Base-by-base conservation (phyloP, 2,329 filamentous ascomycete genomes). In the Capronia epimyces region DNA sequence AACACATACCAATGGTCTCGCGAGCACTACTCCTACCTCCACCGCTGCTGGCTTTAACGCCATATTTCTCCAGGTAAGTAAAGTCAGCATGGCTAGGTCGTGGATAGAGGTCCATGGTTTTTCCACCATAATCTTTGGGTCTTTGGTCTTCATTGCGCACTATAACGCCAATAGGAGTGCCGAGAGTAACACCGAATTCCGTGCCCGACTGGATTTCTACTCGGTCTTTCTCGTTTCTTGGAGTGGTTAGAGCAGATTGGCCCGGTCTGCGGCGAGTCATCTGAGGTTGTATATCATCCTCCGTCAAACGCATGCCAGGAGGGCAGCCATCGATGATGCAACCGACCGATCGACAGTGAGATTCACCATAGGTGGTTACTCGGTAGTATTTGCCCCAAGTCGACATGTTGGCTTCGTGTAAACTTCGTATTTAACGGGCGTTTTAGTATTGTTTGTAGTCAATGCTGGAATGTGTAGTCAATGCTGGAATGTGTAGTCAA, bases 21-120 rank as follows among this genome's bases (percentile, higher is more conserved):
- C 91, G 78, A n/a, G 93, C 93, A 67, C 85, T 90, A 67, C 86
- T 90, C 56, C 93, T 80, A 47, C 93, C 91, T 62, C 93, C 91
- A 52, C 93, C 91, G 55, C 84, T 89, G 67, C 82, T 87, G 31
- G 93, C 89, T 75, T 94, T 94, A 62, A 94, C 83, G 50, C 91
- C 91, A 69, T 98, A 98, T 74, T 97, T 97, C 70, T 95, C 87
- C 55, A 95, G 78, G 73, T 97, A 97, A 54, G 93, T 97, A 81
- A 86, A 96, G 72, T 97, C 91, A 53, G 93, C 91, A 71, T 97
- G 93, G 67, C 83, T 89, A 29, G 91, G 93, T 45, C 93, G 81
- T 3, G 93, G 93, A 77, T 86, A 97, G 56, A 83, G 73, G 70
- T 97, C 88, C 81, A 96, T 96, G 24, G 90, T 95, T 12, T 50